Conservation (phyloP, 78 protist genomes). For the Dictyostelium brefeldianum region DNA sequence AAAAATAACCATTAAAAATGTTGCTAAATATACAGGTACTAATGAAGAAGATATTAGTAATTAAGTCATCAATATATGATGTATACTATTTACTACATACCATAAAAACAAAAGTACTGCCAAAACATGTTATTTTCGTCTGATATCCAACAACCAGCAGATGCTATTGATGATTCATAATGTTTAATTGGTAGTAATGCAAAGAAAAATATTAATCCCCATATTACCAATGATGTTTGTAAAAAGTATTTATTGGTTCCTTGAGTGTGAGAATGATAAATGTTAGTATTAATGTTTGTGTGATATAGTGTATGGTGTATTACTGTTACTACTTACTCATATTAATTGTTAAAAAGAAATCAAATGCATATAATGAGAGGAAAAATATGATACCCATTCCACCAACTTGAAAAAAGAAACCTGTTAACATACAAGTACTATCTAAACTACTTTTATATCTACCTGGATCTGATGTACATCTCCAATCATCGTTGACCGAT, state of each 20-base stretch:
- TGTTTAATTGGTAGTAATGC: conserved; percentile 5
- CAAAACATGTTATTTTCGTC: background rate
- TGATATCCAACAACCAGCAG: conserved; percentile 29
- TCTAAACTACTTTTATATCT: conserved; percentile 10
- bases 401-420: conserved; percentile 18
- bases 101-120: conserved; percentile 38
- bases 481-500: background rate
- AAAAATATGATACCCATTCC: conserved; percentile 10
- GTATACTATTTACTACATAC: background rate
- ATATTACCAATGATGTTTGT: background rate
- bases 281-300: background rate
- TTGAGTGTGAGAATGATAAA: background rate
- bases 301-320: background rate
- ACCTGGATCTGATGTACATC: conserved; percentile 31
- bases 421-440: background rate
- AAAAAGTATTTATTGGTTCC: background rate
- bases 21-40: background rate
- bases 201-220: background rate
- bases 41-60: background rate
- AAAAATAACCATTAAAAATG: background rate
- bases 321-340: conserved; percentile 6
- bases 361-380: background rate
- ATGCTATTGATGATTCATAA: conserved; percentile 9
- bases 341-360: conserved; percentile 4
- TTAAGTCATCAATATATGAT: too few species aligned